Conservation (phyloP, 2,329 filamentous ascomycete genomes). For the Monosporascus sp. region DNA sequence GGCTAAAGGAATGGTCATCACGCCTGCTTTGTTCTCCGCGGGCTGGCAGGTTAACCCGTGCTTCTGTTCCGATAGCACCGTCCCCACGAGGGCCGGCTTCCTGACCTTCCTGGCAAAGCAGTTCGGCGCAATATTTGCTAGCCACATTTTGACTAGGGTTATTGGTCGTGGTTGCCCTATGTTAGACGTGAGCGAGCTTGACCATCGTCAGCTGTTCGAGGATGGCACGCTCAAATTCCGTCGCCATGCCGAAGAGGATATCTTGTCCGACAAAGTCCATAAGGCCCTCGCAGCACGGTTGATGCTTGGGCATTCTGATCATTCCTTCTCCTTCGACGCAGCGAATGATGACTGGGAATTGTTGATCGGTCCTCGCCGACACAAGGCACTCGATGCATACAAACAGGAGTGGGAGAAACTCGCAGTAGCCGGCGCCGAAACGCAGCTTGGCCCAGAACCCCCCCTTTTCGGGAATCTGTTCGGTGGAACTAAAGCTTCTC, state of each 20-base stretch:
- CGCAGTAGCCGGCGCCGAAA: not conserved
- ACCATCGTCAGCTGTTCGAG: not conserved
- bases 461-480: conserved; percentile 22
- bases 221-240: conserved; percentile 11
- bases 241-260: conserved; percentile 8
- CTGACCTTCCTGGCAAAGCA: conserved; percentile 20
- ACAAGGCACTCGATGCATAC: conserved; percentile 12
- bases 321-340: conserved; percentile 21
- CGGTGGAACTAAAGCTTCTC: conserved; percentile 21
- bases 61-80: conserved; percentile 9
- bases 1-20: conserved; percentile 16
- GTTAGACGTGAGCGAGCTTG: conserved; percentile 10
- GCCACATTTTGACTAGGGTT: conserved; percentile 8
- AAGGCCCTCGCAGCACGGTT: conserved; percentile 12
- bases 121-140: conserved; percentile 22
- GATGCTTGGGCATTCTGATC: conserved; percentile 7
- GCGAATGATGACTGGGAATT: conserved; percentile 19
- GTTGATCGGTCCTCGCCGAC: conserved; percentile 16
- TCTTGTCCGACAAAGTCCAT: conserved; percentile 14
- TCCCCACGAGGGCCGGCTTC: conserved; percentile 2
- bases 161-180: conserved; percentile 17
- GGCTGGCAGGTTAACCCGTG: conserved; percentile 26
- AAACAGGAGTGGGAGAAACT: conserved; percentile 17
- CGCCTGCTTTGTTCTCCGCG: conserved; percentile 23
- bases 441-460: not conserved